A percentile compares a stretch with the other conserved stretches of the same genome.
These are phyloP conservation scores for Moricandia arvensis DNA, from an alignment of 345 rosid genomes.

Conservation along the genomic window DNA sequence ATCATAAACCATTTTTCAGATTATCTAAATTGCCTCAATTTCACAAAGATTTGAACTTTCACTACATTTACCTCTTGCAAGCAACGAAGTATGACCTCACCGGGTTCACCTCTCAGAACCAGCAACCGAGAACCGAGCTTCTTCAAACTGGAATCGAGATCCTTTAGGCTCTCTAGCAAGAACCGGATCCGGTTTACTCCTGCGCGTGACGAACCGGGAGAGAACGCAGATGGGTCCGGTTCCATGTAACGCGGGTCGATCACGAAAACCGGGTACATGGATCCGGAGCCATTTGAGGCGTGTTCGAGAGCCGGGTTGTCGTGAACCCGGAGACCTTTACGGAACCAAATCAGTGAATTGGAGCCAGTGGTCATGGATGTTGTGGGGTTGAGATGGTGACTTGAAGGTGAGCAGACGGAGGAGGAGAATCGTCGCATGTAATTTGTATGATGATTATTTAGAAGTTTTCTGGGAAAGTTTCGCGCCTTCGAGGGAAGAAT, in stretches of 20 bases:
- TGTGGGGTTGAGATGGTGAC: constrained; percentile 13
- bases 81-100: constrained; percentile 65
- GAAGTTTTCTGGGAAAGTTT: background rate
- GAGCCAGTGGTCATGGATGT: constrained; percentile 49
- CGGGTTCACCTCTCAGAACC: constrained; percentile 62
- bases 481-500: constrained; percentile 30
- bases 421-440: constrained; percentile 22
- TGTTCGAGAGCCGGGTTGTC: constrained; percentile 84
- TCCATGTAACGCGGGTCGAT: constrained; percentile 89
- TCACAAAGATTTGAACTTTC: background rate
- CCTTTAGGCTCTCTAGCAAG: constrained; percentile 70
- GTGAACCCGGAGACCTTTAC: constrained; percentile 90
- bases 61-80: constrained; percentile 54
- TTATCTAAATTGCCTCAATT: background rate
- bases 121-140: constrained; percentile 64
- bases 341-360: constrained; percentile 81
- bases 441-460: background rate
- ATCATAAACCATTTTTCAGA: background rate
- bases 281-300: constrained; percentile 51
- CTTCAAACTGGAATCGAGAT: constrained; percentile 62
- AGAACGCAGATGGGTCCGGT: constrained; percentile 60
- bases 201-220: constrained; percentile 68
- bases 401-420: constrained; percentile 17
- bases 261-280: constrained; percentile 75
- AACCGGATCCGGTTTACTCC: constrained; percentile 83